Percentiles rank a stretch among this genome's conserved stretches.
These are phyloP conservation scores for Aspergillus candidus DNA, from an alignment of 2,329 filamentous ascomycete genomes.

Conservation along the genomic window DNA sequence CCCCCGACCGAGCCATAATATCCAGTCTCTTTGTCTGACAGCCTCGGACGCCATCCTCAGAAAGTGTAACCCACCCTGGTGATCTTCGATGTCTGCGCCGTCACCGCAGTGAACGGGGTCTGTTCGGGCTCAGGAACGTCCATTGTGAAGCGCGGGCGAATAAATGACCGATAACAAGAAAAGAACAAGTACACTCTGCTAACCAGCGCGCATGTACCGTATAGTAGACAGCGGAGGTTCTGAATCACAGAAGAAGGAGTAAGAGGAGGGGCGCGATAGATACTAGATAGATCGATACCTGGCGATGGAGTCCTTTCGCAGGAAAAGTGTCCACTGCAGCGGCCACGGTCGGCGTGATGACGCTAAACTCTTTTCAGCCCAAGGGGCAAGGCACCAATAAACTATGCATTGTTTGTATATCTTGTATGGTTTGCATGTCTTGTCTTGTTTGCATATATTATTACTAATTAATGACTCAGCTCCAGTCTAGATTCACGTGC, in stretches of 20 bases:
- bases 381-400: too few relatives aligned
- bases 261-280: conserved; percentile 2
- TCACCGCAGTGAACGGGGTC: conserved; percentile 87
- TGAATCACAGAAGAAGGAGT: background rate
- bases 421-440: too few relatives aligned
- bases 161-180: background rate
- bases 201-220: too few relatives aligned
- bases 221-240: background rate
- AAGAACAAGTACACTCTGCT: too few relatives aligned
- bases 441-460: too few relatives aligned
- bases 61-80: conserved; percentile 33
- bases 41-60: background rate
- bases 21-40: background rate
- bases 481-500: too few relatives aligned
- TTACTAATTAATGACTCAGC: too few relatives aligned
- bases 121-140: conserved; percentile 80
- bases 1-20: background rate
- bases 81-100: conserved; percentile 63
- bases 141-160: conserved; percentile 48
- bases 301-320: conserved; percentile 7
- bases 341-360: conserved; percentile 12
- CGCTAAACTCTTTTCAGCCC: conserved; percentile 8
- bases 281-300: conserved; percentile 11
- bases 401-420: too few relatives aligned
- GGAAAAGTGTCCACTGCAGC: conserved; percentile 31